A percentile compares a stretch with the other conserved stretches of the same genome.
These are phyloP conservation scores for Didymella pinodella DNA, from an alignment of 2,329 filamentous ascomycete species.

Conservation along the genomic window DNA sequence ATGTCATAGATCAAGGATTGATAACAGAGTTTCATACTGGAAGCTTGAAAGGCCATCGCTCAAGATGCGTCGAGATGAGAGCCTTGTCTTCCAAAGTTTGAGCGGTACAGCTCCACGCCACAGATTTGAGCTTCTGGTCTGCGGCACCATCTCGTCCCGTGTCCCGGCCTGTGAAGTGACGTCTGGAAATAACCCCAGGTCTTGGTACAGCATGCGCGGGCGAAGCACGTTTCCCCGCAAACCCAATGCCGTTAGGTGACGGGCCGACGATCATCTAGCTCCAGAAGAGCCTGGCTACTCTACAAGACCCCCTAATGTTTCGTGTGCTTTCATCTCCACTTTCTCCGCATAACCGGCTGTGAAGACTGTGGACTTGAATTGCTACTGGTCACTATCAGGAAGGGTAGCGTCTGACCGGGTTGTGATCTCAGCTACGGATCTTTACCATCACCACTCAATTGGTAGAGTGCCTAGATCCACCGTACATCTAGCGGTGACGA, in stretches of 20 bases:
- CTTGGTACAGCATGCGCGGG: slow-evolving; percentile 10
- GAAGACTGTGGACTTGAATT: not conserved
- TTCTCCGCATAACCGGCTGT: slow-evolving; percentile 37
- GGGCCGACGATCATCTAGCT: slow-evolving; percentile 33
- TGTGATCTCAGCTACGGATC: slow-evolving; percentile 4
- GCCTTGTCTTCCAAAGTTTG: not conserved
- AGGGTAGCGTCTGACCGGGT: not conserved
- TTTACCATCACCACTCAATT: slow-evolving; percentile 16
- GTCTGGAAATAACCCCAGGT: slow-evolving; percentile 28
- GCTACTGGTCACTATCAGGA: slow-evolving; percentile 8
- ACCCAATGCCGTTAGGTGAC: slow-evolving; percentile 29
- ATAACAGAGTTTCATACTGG: not conserved
- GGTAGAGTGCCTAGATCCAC: slow-evolving; percentile 20
- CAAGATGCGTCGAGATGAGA: not conserved
- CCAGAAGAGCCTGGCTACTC: slow-evolving; percentile 29
- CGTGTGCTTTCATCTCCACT: slow-evolving; percentile 34
- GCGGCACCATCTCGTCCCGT: slow-evolving; percentile 3
- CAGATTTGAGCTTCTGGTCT: not conserved
- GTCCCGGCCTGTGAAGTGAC: slow-evolving; percentile 23
- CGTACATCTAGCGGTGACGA: slow-evolving; percentile 11
- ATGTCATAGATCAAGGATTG: not conserved
- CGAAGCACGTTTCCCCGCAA: slow-evolving; percentile 44
- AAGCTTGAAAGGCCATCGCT: not conserved
- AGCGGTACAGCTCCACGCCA: not conserved
- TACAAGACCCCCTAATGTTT: slow-evolving; percentile 32